These are phyloP conservation scores for Sicyos edulis DNA, from an alignment of 306 rosid genomes.

Conservation along the genomic window DNA sequence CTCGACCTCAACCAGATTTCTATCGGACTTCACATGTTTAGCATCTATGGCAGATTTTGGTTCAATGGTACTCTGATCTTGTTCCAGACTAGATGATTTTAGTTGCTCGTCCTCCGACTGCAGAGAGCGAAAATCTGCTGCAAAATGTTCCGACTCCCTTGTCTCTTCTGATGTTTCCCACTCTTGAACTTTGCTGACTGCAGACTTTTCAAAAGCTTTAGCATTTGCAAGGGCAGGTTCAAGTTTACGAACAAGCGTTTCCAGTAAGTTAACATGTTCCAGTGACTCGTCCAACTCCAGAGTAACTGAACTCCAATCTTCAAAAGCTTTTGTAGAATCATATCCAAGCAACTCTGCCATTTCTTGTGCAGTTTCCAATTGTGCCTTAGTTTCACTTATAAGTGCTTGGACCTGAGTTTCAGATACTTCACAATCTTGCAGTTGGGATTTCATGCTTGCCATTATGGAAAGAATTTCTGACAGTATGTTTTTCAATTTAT, in stretches of 20 bases:
- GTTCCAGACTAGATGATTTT: constrained; percentile 18
- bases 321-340: constrained; percentile 46
- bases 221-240: constrained; percentile 24
- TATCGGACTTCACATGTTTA: constrained; percentile 54
- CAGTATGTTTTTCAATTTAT: constrained; percentile 51
- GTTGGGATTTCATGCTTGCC: constrained; percentile 53
- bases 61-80: constrained; percentile 47
- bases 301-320: constrained; percentile 45
- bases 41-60: constrained; percentile 45
- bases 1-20: constrained; percentile 39
- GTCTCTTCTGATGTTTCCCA: constrained; percentile 9
- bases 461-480: constrained; percentile 55
- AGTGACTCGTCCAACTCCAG: constrained; percentile 56
- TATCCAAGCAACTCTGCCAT: constrained; percentile 48
- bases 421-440: constrained; percentile 52
- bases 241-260: constrained; percentile 45
- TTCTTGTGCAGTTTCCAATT: constrained; percentile 56
- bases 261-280: constrained; percentile 45
- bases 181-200: background rate
- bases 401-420: constrained; percentile 57
- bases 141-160: constrained; percentile 18
- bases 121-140: constrained; percentile 34
- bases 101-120: constrained; percentile 43
- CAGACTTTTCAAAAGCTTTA: constrained; percentile 22
- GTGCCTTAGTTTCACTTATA: constrained; percentile 50